A percentile compares a stretch with the other conserved stretches of the same genome.
These are phyloP conservation scores for Podospora fimiseda DNA, from an alignment of 495 filamentous ascomycete species.

Conservation along the genomic window DNA sequence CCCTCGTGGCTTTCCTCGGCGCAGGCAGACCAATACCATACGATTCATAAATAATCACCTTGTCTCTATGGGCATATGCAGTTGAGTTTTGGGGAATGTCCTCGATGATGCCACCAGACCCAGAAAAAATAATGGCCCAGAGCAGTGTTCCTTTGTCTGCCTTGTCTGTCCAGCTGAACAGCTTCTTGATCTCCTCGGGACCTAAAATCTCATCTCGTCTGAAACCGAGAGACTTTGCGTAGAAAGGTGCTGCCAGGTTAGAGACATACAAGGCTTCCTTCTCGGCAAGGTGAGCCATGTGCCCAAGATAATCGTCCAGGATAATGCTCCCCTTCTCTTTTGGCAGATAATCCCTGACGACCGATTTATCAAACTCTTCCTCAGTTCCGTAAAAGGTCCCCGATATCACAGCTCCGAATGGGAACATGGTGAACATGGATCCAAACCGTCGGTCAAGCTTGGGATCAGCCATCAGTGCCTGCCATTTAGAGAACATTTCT, in stretches of 20 bases:
- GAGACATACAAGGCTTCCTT: slow-evolving; percentile 39
- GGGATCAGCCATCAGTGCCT: slow-evolving; percentile 43
- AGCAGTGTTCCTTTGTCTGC: slow-evolving; percentile 40
- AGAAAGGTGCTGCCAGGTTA: slow-evolving; percentile 44
- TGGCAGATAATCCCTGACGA: slow-evolving; percentile 41
- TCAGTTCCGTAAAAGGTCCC: slow-evolving; percentile 48
- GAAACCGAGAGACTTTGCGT: slow-evolving; percentile 50
- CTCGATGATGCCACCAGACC: slow-evolving; percentile 49
- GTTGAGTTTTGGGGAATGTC: slow-evolving; percentile 40
- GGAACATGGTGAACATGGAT: slow-evolving; percentile 44
- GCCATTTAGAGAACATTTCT: slow-evolving; percentile 34
- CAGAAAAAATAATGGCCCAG: slow-evolving; percentile 54
- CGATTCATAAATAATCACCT: slow-evolving; percentile 53
- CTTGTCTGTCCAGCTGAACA: slow-evolving; percentile 48
- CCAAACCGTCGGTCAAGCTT: slow-evolving; percentile 49
- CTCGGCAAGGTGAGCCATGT: slow-evolving; percentile 45
- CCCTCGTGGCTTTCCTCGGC: slow-evolving; percentile 31
- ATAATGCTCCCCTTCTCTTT: slow-evolving; percentile 26
- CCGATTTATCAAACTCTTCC: slow-evolving; percentile 42
- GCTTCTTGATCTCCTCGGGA: slow-evolving; percentile 28
- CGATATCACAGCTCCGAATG: slow-evolving; percentile 44
- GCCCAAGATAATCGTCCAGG: slow-evolving; percentile 52
- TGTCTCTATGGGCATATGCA: slow-evolving; percentile 54
- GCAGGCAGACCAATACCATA: slow-evolving; percentile 51
- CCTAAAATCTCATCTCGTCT: slow-evolving; percentile 39